Base-by-base conservation (phyloP, 2,329 filamentous ascomycete species). In the Monosporascus cannonballus region DNA sequence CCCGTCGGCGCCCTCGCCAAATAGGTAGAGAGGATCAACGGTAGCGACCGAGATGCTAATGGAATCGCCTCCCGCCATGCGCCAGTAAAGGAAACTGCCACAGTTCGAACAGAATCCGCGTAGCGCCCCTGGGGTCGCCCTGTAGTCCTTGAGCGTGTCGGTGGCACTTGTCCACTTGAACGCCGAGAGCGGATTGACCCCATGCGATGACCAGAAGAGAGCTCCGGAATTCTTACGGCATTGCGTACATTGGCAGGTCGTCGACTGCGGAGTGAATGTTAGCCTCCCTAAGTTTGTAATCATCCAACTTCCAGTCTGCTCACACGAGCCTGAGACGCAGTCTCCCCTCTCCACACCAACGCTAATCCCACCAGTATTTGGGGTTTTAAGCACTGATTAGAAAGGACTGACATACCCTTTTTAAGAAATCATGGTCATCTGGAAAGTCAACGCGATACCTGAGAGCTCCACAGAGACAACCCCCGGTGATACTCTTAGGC, bases 161-260 rank as follows among this genome's bases (percentile, higher is more conserved):
- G 65, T 61, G 18, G 59, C 36, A 25, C 65, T 62, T 3, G 63
- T 63, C 61, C 68, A 77, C 2, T 53, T 59, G 22, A 79, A 62
- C 42, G 68, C 63, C 3, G 51, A 54, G 55, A 62, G 50, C 4
- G 70, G 69, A 30, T 30, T 3, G 0, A 78, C 59, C 5, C 51
- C 60, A 59, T 79, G 72, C 48, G 70, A 64, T 51, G 69, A 64
- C 55, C 73, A 69, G 59, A 79, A 64, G 50, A 81, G 70, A 4
- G 72, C 62, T 49, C 77, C 78, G 7, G 75, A 75, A 54, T 75
- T 71, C 52, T 76, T 76, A 61, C 79, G 77, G 64, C 78, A 81
- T 61, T 80, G 78, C 6, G 74, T 76, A 67, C 79, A 82, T 58
- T 81, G 77, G 61, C 78, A 83, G 6, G 74, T 78, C 46, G 65